Base-by-base conservation (phyloP, 73 alveolate species). In the Urostyla sp. region DNA sequence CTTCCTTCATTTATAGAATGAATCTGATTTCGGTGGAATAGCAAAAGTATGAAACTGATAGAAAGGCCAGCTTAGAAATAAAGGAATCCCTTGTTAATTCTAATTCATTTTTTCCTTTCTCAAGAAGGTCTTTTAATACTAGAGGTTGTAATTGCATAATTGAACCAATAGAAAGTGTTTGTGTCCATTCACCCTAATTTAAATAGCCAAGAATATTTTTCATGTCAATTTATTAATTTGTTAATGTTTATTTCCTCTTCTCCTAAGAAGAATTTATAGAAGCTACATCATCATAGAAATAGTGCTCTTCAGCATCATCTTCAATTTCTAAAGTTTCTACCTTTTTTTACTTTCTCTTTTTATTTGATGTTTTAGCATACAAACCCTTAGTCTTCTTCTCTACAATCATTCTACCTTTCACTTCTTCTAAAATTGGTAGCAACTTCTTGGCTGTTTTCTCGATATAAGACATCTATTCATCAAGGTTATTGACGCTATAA, bases 1-100 rank as follows among this genome's bases (percentile, higher is more conserved):
- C 92, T 37, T 83, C 91, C 37, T 83, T 83, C 83, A 83, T 46
- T 44, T 83, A 56, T 4, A 83, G 30, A 21, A 83, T 72, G 51
- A 83, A 83, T 44, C 91, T 54, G 5, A 83, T 60, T 54, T 83
- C 91, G 0, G 91, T 83, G 18, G 91, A 83, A 20, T 67, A 69
- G 51, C 91, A 83, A 52, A 83, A 83, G 38, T 83, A 83, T 0
- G 91, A 50, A 10, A 83, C 91, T 13, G 85, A 72, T 4, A 83
- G 32, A 16, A 83, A 26, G 24, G 82, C 73, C 37, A 83, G 73
- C 23, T 83, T 83, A 0, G 38, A 75, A n/a, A 83, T 53, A 43
- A 72, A 73, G 23, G 82, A 37, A 28, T 83, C 91, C 49, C 91
- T 53, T 0, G 87, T 72, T n/a, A 83, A 16, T 57, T 83, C 91